Conservation (phyloP, 2,329 filamentous ascomycete genomes). For the Hypocrella siamensis region DNA sequence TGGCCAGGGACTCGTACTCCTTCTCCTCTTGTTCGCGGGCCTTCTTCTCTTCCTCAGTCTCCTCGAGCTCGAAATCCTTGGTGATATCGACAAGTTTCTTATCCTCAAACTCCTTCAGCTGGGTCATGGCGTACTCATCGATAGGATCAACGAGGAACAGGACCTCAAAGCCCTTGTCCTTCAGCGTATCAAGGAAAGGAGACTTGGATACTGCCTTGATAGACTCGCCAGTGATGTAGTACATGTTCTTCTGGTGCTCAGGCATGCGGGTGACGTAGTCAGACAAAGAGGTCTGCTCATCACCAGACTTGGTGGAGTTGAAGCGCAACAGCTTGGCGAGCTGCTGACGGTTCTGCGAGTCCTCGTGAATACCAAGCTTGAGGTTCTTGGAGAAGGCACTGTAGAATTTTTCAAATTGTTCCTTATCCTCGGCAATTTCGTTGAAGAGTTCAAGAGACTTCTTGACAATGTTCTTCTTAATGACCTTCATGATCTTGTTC, state of each 20-base stretch:
- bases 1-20: slow-evolving; percentile 88
- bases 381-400: slow-evolving; percentile 99
- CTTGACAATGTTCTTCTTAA: slow-evolving; percentile 99
- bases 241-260: slow-evolving; percentile 99
- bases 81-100: slow-evolving; percentile 99
- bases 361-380: slow-evolving; percentile 99
- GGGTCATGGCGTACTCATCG: slow-evolving; percentile 98
- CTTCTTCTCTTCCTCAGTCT: slow-evolving; percentile 99
- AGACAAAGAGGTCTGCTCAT: slow-evolving; percentile 82
- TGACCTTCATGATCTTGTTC: slow-evolving; percentile 99
- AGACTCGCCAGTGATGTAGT: slow-evolving; percentile 99
- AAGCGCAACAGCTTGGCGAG: slow-evolving; percentile 98
- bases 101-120: slow-evolving; percentile 99
- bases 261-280: slow-evolving; percentile 99
- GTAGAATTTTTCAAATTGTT: slow-evolving; percentile 99
- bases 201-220: slow-evolving; percentile 97
- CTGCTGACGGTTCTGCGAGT: slow-evolving; percentile 83
- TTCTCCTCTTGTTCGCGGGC: slow-evolving; percentile 92
- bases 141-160: slow-evolving; percentile 99
- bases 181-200: slow-evolving; percentile 95
- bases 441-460: slow-evolving; percentile 99
- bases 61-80: slow-evolving; percentile 99
- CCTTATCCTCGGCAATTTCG: slow-evolving; percentile 98
- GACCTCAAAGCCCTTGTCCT: slow-evolving; percentile 98
- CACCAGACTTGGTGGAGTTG: slow-evolving; percentile 97